phyloP scores from a whole-genome alignment of 805 yeast species.

The Candida fluviatilis region DNA sequence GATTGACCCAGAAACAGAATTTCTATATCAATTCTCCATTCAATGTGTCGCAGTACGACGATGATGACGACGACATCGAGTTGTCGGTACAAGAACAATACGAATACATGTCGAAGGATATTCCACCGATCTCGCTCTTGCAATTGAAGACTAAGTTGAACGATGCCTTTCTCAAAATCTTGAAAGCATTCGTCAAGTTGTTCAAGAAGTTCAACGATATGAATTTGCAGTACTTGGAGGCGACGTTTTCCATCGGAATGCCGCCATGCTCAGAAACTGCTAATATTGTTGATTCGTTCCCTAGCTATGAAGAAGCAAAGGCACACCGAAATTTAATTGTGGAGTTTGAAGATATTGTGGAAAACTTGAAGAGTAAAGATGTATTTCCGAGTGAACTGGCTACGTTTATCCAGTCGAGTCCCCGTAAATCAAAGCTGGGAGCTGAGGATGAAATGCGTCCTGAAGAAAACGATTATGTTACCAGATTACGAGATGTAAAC shows the following conservation, averaged over 20 bases:
- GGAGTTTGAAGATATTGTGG: constrained; percentile 25
- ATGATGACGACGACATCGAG: constrained; percentile 11
- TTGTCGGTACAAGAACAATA: constrained; percentile 19
- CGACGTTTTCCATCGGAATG: constrained; percentile 24
- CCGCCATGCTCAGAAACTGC: constrained; percentile 11
- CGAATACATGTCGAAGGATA: constrained; percentile 19
- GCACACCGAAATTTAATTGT: constrained; percentile 25
- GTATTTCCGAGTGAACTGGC: constrained; percentile 9
- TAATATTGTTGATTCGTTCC: constrained; percentile 20
- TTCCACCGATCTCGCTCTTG: constrained; percentile 28
- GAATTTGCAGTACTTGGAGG: constrained; percentile 23
- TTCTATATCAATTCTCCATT: constrained; percentile 28
- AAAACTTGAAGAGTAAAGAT: constrained; percentile 13
- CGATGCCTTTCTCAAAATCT: constrained; percentile 30
- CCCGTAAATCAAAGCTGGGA: constrained; percentile 13
- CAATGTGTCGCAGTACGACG: constrained; percentile 15
- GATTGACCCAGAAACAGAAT: constrained; percentile 14
- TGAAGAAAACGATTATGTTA: constrained; percentile 16
- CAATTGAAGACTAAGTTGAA: constrained; percentile 30
- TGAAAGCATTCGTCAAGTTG: constrained; percentile 26
- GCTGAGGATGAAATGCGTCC: no score
- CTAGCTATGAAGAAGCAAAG: constrained; percentile 28
- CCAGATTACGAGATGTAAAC: constrained; percentile 30
- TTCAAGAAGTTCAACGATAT: constrained; percentile 29
- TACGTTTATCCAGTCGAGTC: constrained; percentile 28